These are phyloP conservation scores for Krasilnikovozyma curviuscula DNA, from an alignment of 768 basidiomycete genomes.

Conservation along the genomic window DNA sequence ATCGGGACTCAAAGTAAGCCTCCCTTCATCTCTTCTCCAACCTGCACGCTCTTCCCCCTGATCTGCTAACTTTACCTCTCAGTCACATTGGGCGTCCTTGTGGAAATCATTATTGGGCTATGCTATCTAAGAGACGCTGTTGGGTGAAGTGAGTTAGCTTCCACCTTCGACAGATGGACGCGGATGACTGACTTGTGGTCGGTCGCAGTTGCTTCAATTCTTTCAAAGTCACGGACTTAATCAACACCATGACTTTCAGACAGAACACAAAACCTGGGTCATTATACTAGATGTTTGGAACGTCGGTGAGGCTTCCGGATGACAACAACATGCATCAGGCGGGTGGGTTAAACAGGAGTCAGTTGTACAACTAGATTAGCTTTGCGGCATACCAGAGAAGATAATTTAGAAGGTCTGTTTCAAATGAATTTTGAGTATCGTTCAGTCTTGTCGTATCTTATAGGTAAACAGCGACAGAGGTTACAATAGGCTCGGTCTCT, in stretches of 20 bases:
- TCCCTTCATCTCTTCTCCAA: neutral
- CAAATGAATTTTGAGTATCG: too few species aligned
- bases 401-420: too few species aligned
- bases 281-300: too few species aligned
- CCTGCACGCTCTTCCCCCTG: constrained; percentile 7
- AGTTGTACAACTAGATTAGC: too few species aligned
- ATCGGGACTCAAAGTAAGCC: too few species aligned
- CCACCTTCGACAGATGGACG: neutral
- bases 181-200: neutral
- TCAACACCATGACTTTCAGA: constrained; percentile 43
- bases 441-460: too few species aligned
- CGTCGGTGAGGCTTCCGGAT: too few species aligned
- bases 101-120: constrained; percentile 29
- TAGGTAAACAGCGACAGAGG: too few species aligned
- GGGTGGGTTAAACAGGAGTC: too few species aligned
- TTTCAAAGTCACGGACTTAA: constrained; percentile 9
- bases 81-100: constrained; percentile 15
- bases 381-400: too few species aligned
- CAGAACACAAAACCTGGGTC: constrained; percentile 57
- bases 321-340: too few species aligned
- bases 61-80: constrained; percentile 18
- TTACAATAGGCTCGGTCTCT: too few species aligned
- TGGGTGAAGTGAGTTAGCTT: constrained; percentile 17
- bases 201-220: constrained; percentile 13
- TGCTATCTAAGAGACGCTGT: constrained; percentile 26